These are phyloP conservation scores for Phialophora tarda DNA, from an alignment of 2,329 filamentous ascomycete genomes.

Conservation along the genomic window DNA sequence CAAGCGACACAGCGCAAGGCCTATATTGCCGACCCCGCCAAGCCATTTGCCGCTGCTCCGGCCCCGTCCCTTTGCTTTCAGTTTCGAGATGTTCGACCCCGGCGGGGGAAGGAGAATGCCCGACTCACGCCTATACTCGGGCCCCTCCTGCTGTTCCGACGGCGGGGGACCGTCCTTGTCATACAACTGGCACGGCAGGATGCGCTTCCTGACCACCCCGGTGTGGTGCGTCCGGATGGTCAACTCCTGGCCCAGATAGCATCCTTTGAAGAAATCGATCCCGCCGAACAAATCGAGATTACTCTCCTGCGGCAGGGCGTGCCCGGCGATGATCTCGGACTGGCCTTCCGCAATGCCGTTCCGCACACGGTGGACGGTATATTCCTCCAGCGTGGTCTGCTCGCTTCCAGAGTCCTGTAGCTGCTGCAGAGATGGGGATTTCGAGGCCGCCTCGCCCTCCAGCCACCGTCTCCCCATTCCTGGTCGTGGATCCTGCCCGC, in stretches of 20 bases:
- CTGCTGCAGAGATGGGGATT: slow-evolving; percentile 10
- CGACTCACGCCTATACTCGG: slow-evolving; percentile 45
- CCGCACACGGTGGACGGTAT: slow-evolving; percentile 77
- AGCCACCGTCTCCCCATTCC: slow-evolving; percentile 34
- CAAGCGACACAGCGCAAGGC: slow-evolving; percentile 82
- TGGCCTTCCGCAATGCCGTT: slow-evolving; percentile 85
- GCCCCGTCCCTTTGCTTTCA: slow-evolving; percentile 56
- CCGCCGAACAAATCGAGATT: slow-evolving; percentile 86
- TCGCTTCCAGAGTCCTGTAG: slow-evolving; percentile 35
- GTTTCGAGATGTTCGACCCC: slow-evolving; percentile 60
- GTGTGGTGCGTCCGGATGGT: slow-evolving; percentile 95
- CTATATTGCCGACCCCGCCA: slow-evolving; percentile 79
- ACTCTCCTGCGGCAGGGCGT: slow-evolving; percentile 81
- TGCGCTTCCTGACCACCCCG: slow-evolving; percentile 87
- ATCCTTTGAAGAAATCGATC: slow-evolving; percentile 93
- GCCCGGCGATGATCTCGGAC: slow-evolving; percentile 72
- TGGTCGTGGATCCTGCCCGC: slow-evolving; percentile 33
- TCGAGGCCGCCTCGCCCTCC: slow-evolving; percentile 7
- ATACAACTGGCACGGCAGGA: slow-evolving; percentile 81
- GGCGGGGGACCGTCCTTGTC: slow-evolving; percentile 50
- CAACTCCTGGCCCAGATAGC: slow-evolving; percentile 95
- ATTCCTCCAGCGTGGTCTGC: slow-evolving; percentile 58
- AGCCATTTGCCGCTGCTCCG: slow-evolving; percentile 83
- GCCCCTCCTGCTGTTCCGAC: slow-evolving; percentile 51
- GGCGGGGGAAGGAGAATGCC: slow-evolving; percentile 43